phyloP scores from a whole-genome alignment of 139 green algal genomes.

The Marvania coccoides region DNA sequence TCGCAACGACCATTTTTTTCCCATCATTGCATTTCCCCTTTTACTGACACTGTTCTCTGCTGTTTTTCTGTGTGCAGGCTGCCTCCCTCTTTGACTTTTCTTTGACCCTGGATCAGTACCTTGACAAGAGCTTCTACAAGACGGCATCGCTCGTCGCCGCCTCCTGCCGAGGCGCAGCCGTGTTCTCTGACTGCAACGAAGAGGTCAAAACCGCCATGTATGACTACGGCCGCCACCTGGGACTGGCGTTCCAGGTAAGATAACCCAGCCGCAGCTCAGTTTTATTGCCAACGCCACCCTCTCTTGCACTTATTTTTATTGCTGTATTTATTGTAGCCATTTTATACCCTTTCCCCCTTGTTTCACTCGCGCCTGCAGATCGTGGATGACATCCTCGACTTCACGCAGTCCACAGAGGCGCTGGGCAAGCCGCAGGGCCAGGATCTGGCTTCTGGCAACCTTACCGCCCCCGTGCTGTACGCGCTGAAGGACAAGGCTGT shows the following conservation, averaged over 20 bases:
- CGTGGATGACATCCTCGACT: constrained; percentile 99
- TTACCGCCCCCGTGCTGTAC: constrained; percentile 92
- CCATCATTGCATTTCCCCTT: too few relatives aligned
- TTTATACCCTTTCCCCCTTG: neutral
- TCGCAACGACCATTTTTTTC: too few relatives aligned
- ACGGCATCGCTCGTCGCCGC: constrained; percentile 97
- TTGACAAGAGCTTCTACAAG: constrained; percentile 98
- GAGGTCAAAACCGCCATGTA: constrained; percentile 88
- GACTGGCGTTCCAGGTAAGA: constrained; percentile 95
- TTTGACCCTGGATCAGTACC: constrained; percentile 84
- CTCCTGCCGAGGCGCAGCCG: constrained; percentile 74
- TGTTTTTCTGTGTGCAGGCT: too few relatives aligned
- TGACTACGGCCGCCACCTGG: constrained; percentile 92
- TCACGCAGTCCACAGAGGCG: constrained; percentile 82
- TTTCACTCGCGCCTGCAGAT: too few relatives aligned
- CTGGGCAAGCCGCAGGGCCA: constrained; percentile 96
- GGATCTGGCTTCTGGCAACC: constrained; percentile 92
- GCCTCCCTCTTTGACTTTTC: constrained; percentile 78
- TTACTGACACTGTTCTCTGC: too few relatives aligned
- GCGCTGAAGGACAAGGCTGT: constrained; percentile 35
- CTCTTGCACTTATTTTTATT: constrained; percentile 1
- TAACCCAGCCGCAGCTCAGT: too few relatives aligned
- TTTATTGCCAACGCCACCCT: neutral
- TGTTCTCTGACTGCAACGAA: constrained; percentile 72
- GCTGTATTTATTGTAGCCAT: neutral